Evolutionary conservation across 495 filamentous ascomycete genomes (phyloP), one percentile per base, ranked within the genome.

Genomic region (Staphylotrichum tortipilum): DNA sequence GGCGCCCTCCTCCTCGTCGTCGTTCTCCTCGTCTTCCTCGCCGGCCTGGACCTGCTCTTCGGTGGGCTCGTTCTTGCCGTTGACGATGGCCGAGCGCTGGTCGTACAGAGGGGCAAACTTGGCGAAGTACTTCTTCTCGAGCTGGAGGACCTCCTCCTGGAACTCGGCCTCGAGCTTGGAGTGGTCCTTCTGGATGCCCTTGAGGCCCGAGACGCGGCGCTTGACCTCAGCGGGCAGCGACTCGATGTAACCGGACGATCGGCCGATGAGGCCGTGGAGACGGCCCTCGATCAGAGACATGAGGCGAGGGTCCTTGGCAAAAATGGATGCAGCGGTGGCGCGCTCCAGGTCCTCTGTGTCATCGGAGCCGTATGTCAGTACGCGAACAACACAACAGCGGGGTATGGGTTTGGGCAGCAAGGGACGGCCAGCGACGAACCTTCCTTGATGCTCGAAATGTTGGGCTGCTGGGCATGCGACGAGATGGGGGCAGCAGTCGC

Each of bases 121-220:
- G 64, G 85, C 86, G 55, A 99, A 96, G 70, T 92, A 99, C 71
- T 94, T 94, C 80, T 99, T 99, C 77, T 99, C 94, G 18, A 99
- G 79, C 65, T 95, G 82, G 55, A 99, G 76, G 38, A 99, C 88
- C 71, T 96, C 94, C 66, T 97, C 89, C 67, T 99, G 94, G 69
- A 97, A 95, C 68, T 95, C 84, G 47, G 88, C 88, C 76, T 99
- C 94, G 56, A 99, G 81, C 73, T 96, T 95, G 44, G 90, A 83
- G 72, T 99, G 94, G 58, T 97, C 94, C 70, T 96, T 97, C 68
- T 99, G 94, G 50, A 99, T 85, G 61, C 91, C 94, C 73, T 97
- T 97, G 29, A 99, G 74, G 52, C 94, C 94, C 39, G 88, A 81
- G 47, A 99, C 91, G 58, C 94, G 89, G 56, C 87, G 86, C 64